Base-by-base conservation (phyloP, 768 basidiomycete genomes). In the Leucocoprinus sp. region DNA sequence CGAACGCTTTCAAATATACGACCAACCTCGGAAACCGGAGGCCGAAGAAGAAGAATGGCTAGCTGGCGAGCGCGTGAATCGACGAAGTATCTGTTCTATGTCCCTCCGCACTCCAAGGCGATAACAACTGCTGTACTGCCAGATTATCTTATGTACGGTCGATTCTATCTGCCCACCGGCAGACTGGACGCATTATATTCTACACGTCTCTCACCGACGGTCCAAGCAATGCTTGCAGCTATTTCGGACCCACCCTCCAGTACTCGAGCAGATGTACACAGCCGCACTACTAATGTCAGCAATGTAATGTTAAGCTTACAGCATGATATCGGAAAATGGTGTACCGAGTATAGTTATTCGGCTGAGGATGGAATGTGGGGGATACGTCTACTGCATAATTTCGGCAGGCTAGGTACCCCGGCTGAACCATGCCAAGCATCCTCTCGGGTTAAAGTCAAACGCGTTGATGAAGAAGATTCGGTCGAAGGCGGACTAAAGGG, bases 351-450 rank as follows among this genome's bases (percentile, higher is more conserved):
- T 54, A 87, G 86, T 2, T 97, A 86, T 72, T 93, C 91, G 52
- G 88, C 89, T 1, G 88, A 92, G 53, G 95, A 97, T 55, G 82
- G 83, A 15, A 95, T 98, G 91, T 84, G 82, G 71, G 95, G 95
- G 12, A 62, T 91, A 14, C 76, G 87, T 14, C 75, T 91, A 14
- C 71, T 98, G 39, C 91, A 93, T 59, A 96, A 98, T 58, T 97
- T 96, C 66, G 93, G 93, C 11, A 77, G 75, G 61, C 65, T 82
- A 3, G 47, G 50, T 7, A 34, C 26, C 14, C 46, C 24, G 1
- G 22, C 23, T 8, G 46, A 48, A 11, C 14, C 39, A 8, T 39
- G 31, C 7, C 41, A 35, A 48, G 48, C 24, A 37, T 27, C 52
- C 9, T 57, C 59, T 35, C 52, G 43, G 22, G 52, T 54, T n/a